Base-by-base conservation (phyloP, 225 moss, liverwort and hornwort genomes). In the Pleurozium schreberi region DNA sequence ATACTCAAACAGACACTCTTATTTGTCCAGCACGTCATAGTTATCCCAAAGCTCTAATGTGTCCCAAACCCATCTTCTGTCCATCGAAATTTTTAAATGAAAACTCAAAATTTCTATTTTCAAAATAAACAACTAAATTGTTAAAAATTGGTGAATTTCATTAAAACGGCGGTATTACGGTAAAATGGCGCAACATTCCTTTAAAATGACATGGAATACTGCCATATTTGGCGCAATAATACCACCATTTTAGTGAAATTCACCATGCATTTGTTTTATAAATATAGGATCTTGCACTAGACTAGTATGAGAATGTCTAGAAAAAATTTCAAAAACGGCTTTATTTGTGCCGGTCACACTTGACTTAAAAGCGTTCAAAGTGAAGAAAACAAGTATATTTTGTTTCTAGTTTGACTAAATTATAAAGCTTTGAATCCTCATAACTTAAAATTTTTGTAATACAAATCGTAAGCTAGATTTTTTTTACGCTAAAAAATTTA, bases 41-140 rank as follows among this genome's bases (percentile, higher is more conserved):
- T n/a, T n/a, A 71, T 71, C 5, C 1, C 16, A 0, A 5, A 14
- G 7, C 13, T n/a, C 3, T 53, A 2, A 5, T 1, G 10, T 19
- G 40, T 38, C 4, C 4, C 8, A 25, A 40, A 1, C 4, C 25
- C 40, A 25, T 23, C 25, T n/a, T 69, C n/a, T n/a, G n/a, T 14
- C 8, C 4, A 4, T 38, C 8, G 38, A 38, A 36, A 20, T n/a
- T n/a, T n/a, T n/a, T n/a, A n/a, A n/a, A n/a, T n/a, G n/a, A 21
- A 0, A 20, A 40, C 14, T 40, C 38, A 69, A 40, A 69, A 69
- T 3, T 40, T 8, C 3, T 25, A 22, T 25, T 25, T 40, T 69
- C 25, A 25, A 69, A 20, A 8, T 4, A 23, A 69, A 40, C 13
- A 40, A 69, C 12, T 12, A 23, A 49, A n/a, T n/a, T n/a, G n/a